Base-by-base conservation (phyloP, 495 filamentous ascomycete species). In the Aspergillus indologenus region DNA sequence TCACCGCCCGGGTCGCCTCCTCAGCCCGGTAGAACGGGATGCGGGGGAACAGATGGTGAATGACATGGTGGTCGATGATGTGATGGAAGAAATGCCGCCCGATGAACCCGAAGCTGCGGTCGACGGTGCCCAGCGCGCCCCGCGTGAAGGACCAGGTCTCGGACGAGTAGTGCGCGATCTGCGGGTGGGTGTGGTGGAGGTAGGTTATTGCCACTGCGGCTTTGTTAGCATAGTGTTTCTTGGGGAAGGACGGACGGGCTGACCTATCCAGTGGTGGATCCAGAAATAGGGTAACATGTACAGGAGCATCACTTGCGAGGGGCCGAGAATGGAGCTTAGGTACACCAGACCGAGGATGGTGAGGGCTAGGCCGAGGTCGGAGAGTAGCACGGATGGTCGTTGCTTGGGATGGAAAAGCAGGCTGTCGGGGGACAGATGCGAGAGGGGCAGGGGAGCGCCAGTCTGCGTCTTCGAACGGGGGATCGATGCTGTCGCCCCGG, bases 61-160 rank as follows among this genome's bases (percentile, higher is more conserved):
- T 80, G 54, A 95, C 90, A 75, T 94, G 90, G 29, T 88, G 90
- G 75, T 93, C 90, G 71, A 92, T 87, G 69, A 93, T 92, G 66
- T 90, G 88, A 78, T 95, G 90, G 74, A 95, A 81, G 62, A 95
- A 79, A 62, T 86, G 82, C 58, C 88, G 87, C 45, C 90, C 90
- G 66, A 91, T 85, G 75, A 91, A 92, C 57, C 90, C 90, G 62
- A 92, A 90, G 66, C 91, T 87, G 61, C 90, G 89, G 66, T 95
- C 90, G 57, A 95, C 90, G 31, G 90, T 95, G 34, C 87, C 87
- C 42, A 89, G 88, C 49, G 90, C 89, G 50, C 90, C 90, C 64
- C 88, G 88, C 48, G 88, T 82, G 71, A 87, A 95, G 71, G 85
- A 90, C 90, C 90, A 94, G 56, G 86, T 72, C 22, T 85, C 77